These are phyloP conservation scores for Multifurca ochricompacta DNA, from an alignment of 768 basidiomycete species.

Conservation along the genomic window DNA sequence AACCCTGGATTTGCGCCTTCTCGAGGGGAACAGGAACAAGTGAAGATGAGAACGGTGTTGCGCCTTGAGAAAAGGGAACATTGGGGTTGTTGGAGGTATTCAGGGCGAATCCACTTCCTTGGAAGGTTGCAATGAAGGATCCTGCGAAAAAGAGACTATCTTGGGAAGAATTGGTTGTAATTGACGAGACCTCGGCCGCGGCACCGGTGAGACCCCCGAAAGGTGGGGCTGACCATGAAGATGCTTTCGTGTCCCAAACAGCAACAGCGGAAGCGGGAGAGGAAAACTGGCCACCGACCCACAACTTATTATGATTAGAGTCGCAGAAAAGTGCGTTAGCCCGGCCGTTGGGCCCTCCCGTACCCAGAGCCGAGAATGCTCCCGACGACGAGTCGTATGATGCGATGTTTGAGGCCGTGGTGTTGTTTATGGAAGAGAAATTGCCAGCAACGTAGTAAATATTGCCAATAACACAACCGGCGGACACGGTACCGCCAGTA, in stretches of 20 bases:
- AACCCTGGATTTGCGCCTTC: conserved; percentile 48
- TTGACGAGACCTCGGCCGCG: conserved; percentile 61
- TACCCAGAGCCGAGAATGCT: conserved; percentile 54
- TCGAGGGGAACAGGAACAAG: conserved; percentile 73
- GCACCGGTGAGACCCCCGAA: conserved; percentile 78
- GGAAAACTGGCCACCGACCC: conserved; percentile 73
- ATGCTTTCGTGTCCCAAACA: conserved; percentile 54
- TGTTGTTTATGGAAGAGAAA: conserved; percentile 64
- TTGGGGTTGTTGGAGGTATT: conserved; percentile 78
- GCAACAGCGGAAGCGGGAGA: conserved; percentile 63
- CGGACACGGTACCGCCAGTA: conserved; percentile 63
- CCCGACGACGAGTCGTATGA: conserved; percentile 58
- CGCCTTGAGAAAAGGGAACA: conserved; percentile 72
- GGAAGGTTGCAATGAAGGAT: conserved; percentile 73
- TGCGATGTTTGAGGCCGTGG: conserved; percentile 61
- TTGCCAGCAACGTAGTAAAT: conserved; percentile 76
- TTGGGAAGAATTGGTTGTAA: conserved; percentile 63
- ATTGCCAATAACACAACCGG: conserved; percentile 63
- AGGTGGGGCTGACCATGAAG: conserved; percentile 67
- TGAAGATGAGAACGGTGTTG: conserved; percentile 82
- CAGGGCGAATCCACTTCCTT: conserved; percentile 40
- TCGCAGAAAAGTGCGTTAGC: conserved; percentile 80
- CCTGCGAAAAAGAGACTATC: conserved; percentile 82
- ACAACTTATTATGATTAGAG: conserved; percentile 49
- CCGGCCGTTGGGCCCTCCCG: conserved; percentile 63